Base-by-base conservation (phyloP, 2,329 filamentous ascomycete species). In the Chaetomiaceae sp. region DNA sequence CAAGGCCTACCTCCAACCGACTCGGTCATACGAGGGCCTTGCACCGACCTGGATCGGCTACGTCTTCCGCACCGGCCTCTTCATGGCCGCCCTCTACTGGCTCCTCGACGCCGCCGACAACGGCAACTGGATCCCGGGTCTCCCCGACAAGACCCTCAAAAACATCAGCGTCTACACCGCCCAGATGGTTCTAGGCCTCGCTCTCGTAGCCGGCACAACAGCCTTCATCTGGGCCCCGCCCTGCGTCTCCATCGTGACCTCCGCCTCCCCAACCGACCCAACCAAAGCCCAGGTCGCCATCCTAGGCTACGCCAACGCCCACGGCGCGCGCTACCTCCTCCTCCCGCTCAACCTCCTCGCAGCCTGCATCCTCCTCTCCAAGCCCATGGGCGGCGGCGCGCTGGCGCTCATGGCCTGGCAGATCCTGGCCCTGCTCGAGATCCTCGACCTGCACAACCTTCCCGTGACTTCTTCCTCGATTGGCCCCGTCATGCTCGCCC, bases 311-410 rank as follows among this genome's bases (percentile, higher is more conserved):
- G 88, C 87, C 59, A 99, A 99, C 66, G 83, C 89, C n/a, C 86
- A 96, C 65, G 94, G 94, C 54, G 87, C 89, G 1, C 87, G 92
- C 25, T 97, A 95, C 71, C 85, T 96, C 61, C 76, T 97, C 31
- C 79, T 97, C 6, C 81, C 91, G 3, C 76, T 89, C 60, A 90
- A 91, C 66, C 84, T 95, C 69, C 78, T 89, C 23, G 78, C 89
- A 8, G 87, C 84, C 1, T 82, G 91, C 53, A 81, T 90, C 50
- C 78, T 96, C 7, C 79, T 97, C 23, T 88, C 92, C 59, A 97
- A 97, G 69, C 94, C 94, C 15, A 95, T 99, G 89, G 94, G 94
- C 47, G 85, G 85, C 54, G 91, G 90, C 46, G 84, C 91, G 1
- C 80, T 97, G 47, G 88, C 83, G 7, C 76, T 97, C 47, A 83